Evolutionary conservation across 352 stramenopile species (phyloP), one percentile per base, ranked within the genome.

Genomic region (Globisporangium camurandrum): DNA sequence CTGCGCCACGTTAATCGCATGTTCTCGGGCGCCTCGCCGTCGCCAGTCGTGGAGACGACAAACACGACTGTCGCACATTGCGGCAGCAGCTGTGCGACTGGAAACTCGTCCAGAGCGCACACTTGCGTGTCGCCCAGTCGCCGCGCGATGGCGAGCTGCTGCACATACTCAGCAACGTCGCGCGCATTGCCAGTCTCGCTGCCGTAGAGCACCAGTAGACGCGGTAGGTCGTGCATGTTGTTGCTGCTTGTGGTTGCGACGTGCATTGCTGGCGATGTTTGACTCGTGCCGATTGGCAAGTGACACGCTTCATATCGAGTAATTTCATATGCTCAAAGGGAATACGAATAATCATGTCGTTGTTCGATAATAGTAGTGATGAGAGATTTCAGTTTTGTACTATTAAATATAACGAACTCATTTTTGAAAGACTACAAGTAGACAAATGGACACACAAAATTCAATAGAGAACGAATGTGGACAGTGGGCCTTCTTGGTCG

Each of bases 11-110:
- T 63, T 19, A 51, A 59, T 33, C 66, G 78, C 90, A 97, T 97
- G 58, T 96, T 97, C 49, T 90, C 83, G 0, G 92, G 90, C 26
- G 82, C 72, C 40, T 97, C 89, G 23, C 92, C 92, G 54, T 98
- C 88, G 50, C 92, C 92, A 26, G 84, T 97, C 24, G 90, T 98
- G 27, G 88, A 72, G 8, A 93, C 84, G 10, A 97, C 65, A 58
- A 97, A 97, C 27, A 97, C 69, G 14, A 95, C 83, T 23, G 85
- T 61, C 22, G 56, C 49, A 51, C 75, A 82, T 17, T 66, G 48
- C 17, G 70, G 71, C 19, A 88, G 66, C 49, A 82, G 27, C 6
- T 80, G 40, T 22, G 56, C 46, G 30, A 88, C 64, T 8, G 68
- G 59, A 55, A 90, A 91, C 7, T 57, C 70, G 56, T 96, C 84